Percentiles rank a stretch among this genome's conserved stretches.
Evolutionary conservation across 495 filamentous ascomycete genomes (phyloP).

Genomic region (Cenococcum geophilum): DNA sequence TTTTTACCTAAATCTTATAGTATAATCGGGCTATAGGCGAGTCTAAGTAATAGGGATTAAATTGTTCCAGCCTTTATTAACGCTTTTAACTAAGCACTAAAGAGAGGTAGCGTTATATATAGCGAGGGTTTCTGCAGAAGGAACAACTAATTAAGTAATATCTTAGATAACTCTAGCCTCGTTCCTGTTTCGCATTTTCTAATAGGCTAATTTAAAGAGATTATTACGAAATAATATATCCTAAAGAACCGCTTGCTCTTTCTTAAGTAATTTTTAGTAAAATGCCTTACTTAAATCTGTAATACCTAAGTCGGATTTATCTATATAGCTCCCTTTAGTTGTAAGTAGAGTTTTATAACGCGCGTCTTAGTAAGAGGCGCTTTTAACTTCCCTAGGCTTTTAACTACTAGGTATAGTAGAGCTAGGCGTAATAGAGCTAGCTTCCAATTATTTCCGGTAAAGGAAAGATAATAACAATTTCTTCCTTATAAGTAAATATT

Average conservation of each 20-base stretch:
- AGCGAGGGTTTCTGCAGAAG: constrained; percentile 24
- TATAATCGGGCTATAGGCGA: constrained; percentile 31
- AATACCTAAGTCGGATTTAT: too few species aligned
- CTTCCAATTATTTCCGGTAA: constrained; percentile 38
- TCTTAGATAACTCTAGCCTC: constrained; percentile 28
- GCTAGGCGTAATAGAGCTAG: constrained; percentile 22
- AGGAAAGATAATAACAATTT: constrained; percentile 35
- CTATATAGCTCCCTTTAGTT: background rate
- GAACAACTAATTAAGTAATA: constrained; percentile 24
- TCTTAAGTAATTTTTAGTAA: constrained; percentile 20
- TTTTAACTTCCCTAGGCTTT: constrained; percentile 40
- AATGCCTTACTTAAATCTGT: constrained; percentile 19
- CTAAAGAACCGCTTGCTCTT: constrained; percentile 14
- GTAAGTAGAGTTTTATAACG: background rate
- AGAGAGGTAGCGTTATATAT: constrained; percentile 18
- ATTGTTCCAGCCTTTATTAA: constrained; percentile 30
- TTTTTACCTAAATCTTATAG: constrained; percentile 24
- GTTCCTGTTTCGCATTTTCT: constrained; percentile 17
- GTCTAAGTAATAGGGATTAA: constrained; percentile 21
- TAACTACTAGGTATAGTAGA: constrained; percentile 41
- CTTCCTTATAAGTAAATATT: constrained; percentile 35
- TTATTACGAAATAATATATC: constrained; percentile 25
- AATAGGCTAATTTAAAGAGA: constrained; percentile 14
- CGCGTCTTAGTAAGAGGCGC: constrained; percentile 37
- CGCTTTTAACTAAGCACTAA: constrained; percentile 19